Evolutionary conservation across 2,329 filamentous ascomycete species (phyloP), one percentile per base, ranked within the genome.

Genomic region (Claviceps sp.): DNA sequence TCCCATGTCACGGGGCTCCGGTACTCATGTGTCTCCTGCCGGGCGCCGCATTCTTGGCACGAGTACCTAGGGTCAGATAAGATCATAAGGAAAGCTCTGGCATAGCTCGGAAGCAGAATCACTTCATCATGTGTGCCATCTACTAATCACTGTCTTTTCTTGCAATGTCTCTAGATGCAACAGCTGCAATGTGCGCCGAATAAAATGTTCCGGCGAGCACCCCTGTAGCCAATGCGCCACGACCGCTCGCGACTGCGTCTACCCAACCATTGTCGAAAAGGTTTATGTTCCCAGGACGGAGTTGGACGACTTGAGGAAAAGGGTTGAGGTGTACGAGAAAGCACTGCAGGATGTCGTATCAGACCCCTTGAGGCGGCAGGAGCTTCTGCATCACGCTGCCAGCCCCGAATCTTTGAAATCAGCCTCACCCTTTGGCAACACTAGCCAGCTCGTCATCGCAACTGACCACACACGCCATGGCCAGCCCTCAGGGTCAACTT

Each of bases 201-300:
- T 75, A 60, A 76, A 74, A 56, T 77, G 74, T 61, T 75, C 72
- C 13, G 74, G 74, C 45, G 68, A 73, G 4, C 61, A 58, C n/a
- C 74, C 74, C 0, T 77, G 74, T 58, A 59, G 60, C 42, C 71
- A 74, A 55, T 77, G 74, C 57, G 57, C 59, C 23, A 64, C 64
- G 38, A 62, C 69, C 34, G 66, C 68, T 36, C 66, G 74, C 52
- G 68, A 72, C 9, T 77, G 74, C 59, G 56, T 70, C 48, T 77
- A 77, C 57, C 74, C 74, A 17, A 59, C 61, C n/a, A 54, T 64
- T 4, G 58, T 71, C 39, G 69, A 74, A 55, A 73, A 73, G 54
- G 62, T 76, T 17, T 65, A 66, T 16, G 59, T 77, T 45, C 62
- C 69, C 6, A 65, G 66, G 36, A 55, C 61, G 5, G 70, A 75